Base-by-base conservation (phyloP, 495 filamentous ascomycete genomes). In the Penicillium dipodomyicola region DNA sequence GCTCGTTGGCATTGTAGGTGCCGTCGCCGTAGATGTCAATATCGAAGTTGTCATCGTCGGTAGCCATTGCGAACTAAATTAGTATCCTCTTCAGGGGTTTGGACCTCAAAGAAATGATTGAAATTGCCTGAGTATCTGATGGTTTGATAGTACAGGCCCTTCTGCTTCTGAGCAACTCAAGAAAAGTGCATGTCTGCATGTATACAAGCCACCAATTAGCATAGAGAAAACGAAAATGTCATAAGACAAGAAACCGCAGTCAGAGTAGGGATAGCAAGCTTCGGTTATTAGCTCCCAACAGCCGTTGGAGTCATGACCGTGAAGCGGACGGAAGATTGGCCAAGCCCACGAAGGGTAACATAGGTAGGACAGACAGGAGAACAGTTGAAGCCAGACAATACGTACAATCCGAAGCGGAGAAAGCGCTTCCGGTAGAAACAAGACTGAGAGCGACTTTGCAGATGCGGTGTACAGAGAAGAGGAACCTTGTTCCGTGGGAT, bases 11-110 rank as follows among this genome's bases (percentile, higher is more conserved):
- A 57, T 69, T 76, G 56, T 73, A 75, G 55, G 81, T 80, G 53
- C 87, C 85, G 69, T 97, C 89, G 59, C 91, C 93, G 71, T 96
- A 97, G 74, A 97, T 92, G 72, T 97, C 95, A 81, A 97, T 96
- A 70, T 97, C 94, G 80, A 97, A 97, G 67, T 96, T 92, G 73
- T 94, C 89, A 74, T 96, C 89, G 65, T 87, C 84, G 57, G 75
- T 72, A 62, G 88, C 89, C 89, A 93, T 93, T 57, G 64, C 82
- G 76, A 62, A 57, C 65, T 70, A 72, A 45, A 52, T 67, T 62
- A 42, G 44, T 52, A 37, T 46, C 35, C 52, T 39, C 48, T 51
- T 6, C 46, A 47, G 33, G 17, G 49, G 60, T 33, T 47, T 53
- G 54, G 47, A 59, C 29, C 41, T 60, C 41, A 57, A 58, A 56